Evolutionary conservation across 345 rosid genomes (phyloP), one percentile per base, ranked within the genome.

Genomic region (Noccaea caerulescens): DNA sequence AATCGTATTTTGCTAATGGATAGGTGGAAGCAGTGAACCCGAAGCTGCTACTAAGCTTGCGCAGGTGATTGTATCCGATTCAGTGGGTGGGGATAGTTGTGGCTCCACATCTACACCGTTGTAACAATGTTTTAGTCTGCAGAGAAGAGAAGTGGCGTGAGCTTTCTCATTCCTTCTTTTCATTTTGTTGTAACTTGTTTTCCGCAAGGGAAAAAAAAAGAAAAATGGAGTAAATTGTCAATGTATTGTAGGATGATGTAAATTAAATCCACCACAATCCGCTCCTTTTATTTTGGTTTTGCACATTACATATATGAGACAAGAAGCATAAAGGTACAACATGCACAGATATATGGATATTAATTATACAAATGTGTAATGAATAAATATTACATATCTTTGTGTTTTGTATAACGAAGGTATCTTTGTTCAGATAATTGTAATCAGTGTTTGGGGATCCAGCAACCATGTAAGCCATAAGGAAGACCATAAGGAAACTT

Each of bases 401-500:
- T 58, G 47, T 58, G 54, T 73, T 66, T 42, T 49, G 59, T 44
- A 49, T 57, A 73, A 66, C 5, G 60, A 58, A 73, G 39, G 46
- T 10, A n/a, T 63, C 11, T 56, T 64, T 58, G 38, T 41, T 66
- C 47, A 50, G 55, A 50, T 20, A 14, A 42, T 58, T 16, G 53
- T 34, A 30, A 11, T 63, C 41, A 76, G 11, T 49, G 12, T 32
- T 83, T 89, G 1, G 97, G 97, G 13, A 93, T 86, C 98, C 97
- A 93, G 73, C 97, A 89, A 57, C 98, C 98, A 80, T 93, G 98
- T 23, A 93, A 76, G 4, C 98, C 98, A 56, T 91, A 93, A 8
- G 98, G 98, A 53, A 93, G 88, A 44, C 96, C 96, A 32, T 91
- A 88, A 45, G 98, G 97, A 75, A 93, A 88, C 79, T 81, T 89